Conservation (phyloP, 495 filamentous ascomycete species). For the Aspergillus haitiensis region DNA sequence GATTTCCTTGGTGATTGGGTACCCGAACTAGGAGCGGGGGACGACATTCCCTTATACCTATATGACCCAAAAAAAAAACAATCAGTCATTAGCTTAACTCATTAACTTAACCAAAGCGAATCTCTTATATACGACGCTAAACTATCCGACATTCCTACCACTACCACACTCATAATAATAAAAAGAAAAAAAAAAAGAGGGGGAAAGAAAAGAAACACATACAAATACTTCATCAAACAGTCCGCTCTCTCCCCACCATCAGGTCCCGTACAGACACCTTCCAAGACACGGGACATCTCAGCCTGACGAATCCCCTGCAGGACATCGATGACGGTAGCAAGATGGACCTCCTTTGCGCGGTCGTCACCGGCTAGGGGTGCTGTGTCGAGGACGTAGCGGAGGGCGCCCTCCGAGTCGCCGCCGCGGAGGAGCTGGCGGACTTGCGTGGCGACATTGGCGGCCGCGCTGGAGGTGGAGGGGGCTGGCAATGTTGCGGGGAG, state of each 20-base stretch:
- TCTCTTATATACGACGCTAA: too few species aligned
- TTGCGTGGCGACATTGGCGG: conserved; percentile 70
- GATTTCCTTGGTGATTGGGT: conserved; percentile 46
- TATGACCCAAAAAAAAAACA: conserved; percentile 11
- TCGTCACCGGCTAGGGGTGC: conserved; percentile 71
- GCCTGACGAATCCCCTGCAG: conserved; percentile 86
- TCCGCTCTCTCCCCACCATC: conserved; percentile 67
- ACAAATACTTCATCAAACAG: conserved; percentile 56
- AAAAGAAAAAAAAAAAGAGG: conserved; percentile 7
- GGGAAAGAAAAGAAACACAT: conserved; percentile 25
- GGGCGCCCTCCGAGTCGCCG: conserved; percentile 80
- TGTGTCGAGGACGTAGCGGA: conserved; percentile 75
- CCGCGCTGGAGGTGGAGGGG: conserved; percentile 66
- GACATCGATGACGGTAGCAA: conserved; percentile 80
- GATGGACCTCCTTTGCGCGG: conserved; percentile 77
- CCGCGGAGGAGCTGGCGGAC: conserved; percentile 81
- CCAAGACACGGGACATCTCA: conserved; percentile 84
- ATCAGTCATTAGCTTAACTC: conserved; percentile 1
- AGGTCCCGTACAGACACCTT: conserved; percentile 66
- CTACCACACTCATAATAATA: neutral
- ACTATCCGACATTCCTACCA: neutral
- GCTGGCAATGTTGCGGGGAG: conserved; percentile 63
- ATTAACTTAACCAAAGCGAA: neutral
- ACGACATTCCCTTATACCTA: conserved; percentile 85
- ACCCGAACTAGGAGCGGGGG: conserved; percentile 34